Evolutionary conservation across 495 filamentous ascomycete species (phyloP), one percentile per base, ranked within the genome.

Genomic region (Aspergillus nidulans): DNA sequence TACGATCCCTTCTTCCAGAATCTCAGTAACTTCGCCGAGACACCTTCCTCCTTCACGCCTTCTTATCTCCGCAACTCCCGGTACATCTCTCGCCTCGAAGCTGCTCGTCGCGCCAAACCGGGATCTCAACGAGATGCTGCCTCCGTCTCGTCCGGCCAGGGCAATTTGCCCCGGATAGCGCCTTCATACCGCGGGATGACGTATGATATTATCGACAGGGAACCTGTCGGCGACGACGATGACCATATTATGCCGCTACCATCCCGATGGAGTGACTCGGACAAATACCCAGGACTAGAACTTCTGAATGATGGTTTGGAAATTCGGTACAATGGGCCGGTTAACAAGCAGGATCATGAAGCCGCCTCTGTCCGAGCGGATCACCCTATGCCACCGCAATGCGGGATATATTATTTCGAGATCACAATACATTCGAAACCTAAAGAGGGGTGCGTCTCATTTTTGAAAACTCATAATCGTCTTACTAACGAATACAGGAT

Each of bases 331-430:
- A 72, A 69, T 23, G 86, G 86, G 21, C 69, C 76, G 0, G 67
- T 74, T 41, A 85, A 86, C 66, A 77, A 77, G 26, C 73, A 77
- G 58, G 89, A 96, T 30, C 87, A 91, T 65, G 94, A 97, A 63
- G 90, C 90, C 47, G 90, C 84, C 32, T 82, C 90, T 15, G 81
- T 96, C 56, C 85, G 94, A 30, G 83, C 95, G 32, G 89, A 99
- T 63, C 78, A 92, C 68, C 83, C 85, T 23, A 97, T 98, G 86
- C 89, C 94, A n/a, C 79, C 85, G 43, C 85, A 95, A 68, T 91
- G 88, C 60, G 94, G 94, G 0, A 86, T 98, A 51, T 97, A 96
- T 70, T 99, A 99, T 68, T 99, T 88, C 69, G 94, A 99, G 75
- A 83, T 96, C 10, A 88, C 84, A n/a, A 84, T 99, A 49, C 68